Evolutionary conservation across 2,329 filamentous ascomycete species (phyloP), one percentile per base, ranked within the genome.

Genomic region (Monilinia laxa): DNA sequence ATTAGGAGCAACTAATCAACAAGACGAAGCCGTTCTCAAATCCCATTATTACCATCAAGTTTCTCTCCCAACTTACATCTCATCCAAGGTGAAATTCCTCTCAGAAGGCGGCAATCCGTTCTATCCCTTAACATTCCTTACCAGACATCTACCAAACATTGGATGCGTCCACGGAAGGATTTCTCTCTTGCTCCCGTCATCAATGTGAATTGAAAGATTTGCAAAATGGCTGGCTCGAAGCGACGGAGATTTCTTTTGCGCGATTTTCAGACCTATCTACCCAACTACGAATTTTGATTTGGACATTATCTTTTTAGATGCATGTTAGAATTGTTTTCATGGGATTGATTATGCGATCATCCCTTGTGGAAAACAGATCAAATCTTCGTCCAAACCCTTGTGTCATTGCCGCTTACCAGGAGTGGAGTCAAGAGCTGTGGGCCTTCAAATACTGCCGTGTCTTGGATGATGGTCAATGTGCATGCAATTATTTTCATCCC

Each of bases 21-120:
- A 49, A 49, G 20, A 49, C 45, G 20, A 49, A 49, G 20, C n/a
- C 11, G 1, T 11, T 56, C 23, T 23, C 20, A 6, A 23, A 20
- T 11, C 31, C 18, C 10, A 40, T 3, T 31, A 40, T 56, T 12
- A 35, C 18, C 28, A 38, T 35, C 53, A 35, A 23, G 4, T n/a
- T n/a, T 4, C 31, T 58, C 16, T 25, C 12, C 10, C n/a, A 31
- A 28, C 18, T 47, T 18, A 31, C 18, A 45, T 31, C 23, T 47
- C 23, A 25, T 42, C 4, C 14, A 31, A 4, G 45, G 47, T 28
- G 40, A n/a, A n/a, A 42, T 20, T 45, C 11, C 9, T 47, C 23
- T 59, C 56, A 31, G 56, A 59, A 23, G 25, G 25, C n/a, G 56
- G 56, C n/a, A 59, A 59, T 49, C 40, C 38, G 14, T 14, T 58